These are phyloP conservation scores for Salix caprea DNA, from an alignment of 345 rosid genomes.

Conservation along the genomic window DNA sequence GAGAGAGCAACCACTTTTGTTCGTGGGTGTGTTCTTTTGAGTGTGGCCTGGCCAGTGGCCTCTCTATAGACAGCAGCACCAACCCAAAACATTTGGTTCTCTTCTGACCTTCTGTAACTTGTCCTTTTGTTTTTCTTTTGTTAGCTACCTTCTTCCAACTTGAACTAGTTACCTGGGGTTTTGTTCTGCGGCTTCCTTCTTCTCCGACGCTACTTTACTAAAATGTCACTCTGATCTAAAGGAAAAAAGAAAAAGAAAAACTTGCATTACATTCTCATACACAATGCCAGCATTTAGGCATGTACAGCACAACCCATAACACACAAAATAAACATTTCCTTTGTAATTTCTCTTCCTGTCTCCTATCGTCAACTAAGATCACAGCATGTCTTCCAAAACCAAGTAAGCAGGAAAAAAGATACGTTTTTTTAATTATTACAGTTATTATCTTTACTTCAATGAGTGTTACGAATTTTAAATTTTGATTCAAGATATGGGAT, in stretches of 20 bases:
- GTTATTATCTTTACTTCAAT: constrained; percentile 10
- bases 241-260: neutral
- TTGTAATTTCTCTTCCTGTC: neutral
- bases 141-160: neutral
- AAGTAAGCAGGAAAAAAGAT: constrained; percentile 33
- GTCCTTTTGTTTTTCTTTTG: neutral
- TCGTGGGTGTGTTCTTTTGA: neutral
- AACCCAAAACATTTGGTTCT: constrained; percentile 29
- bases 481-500: neutral
- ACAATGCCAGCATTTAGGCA: constrained; percentile 38
- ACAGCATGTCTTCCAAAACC: constrained; percentile 54
- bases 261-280: constrained; percentile 9
- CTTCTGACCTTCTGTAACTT: constrained; percentile 2
- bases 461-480: constrained; percentile 9
- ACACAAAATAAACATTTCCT: neutral
- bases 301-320: neutral
- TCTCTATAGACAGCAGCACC: constrained; percentile 37
- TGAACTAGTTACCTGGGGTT: neutral
- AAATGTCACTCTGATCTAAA: constrained; percentile 9
- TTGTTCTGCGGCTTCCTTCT: neutral
- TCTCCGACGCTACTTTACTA: neutral
- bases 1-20: constrained; percentile 7
- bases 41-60: constrained; percentile 24
- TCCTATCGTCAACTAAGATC: constrained; percentile 3
- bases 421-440: constrained; percentile 18